Evolutionary conservation across 1,284 basidiomycete genomes (phyloP).

Genomic region (Cryptococcus hybrid): DNA sequence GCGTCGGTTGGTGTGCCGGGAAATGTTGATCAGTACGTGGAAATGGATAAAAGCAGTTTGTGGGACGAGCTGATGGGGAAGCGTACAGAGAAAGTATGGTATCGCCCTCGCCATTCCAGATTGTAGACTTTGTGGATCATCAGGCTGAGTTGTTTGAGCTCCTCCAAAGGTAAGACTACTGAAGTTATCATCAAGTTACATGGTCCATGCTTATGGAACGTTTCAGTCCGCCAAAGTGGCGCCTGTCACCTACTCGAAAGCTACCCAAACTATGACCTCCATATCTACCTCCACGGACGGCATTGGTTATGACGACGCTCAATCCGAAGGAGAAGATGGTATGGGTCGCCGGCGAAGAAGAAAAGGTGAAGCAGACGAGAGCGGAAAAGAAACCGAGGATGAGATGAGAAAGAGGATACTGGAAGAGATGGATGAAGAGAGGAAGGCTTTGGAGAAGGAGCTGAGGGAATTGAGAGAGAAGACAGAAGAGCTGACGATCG

Average conservation of each 20-base stretch:
- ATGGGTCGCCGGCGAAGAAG: constrained; percentile 43
- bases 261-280: constrained; percentile 67
- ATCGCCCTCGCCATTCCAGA: constrained; percentile 55
- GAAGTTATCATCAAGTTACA: constrained; percentile 10
- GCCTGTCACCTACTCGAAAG: constrained; percentile 82
- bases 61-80: constrained; percentile 1
- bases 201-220: background rate
- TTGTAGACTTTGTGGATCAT: constrained; percentile 76
- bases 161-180: constrained; percentile 63
- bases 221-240: constrained; percentile 11
- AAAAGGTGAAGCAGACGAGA: constrained; percentile 22
- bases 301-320: constrained; percentile 13
- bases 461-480: constrained; percentile 76
- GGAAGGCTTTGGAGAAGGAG: constrained; percentile 68
- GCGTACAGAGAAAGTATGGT: constrained; percentile 52
- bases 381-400: constrained; percentile 60
- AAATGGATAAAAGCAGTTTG: background rate
- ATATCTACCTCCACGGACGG: constrained; percentile 29
- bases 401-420: constrained; percentile 68
- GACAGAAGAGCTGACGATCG: constrained; percentile 61
- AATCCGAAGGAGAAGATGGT: constrained; percentile 32
- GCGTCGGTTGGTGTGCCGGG: constrained; percentile 56
- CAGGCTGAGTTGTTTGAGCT: constrained; percentile 85
- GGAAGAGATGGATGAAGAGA: constrained; percentile 57
- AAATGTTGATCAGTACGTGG: constrained; percentile 8